A percentile compares a stretch with the other conserved stretches of the same genome.
Conservation (phyloP, 2,329 filamentous ascomycete species). For the Aspergillus ibericus region DNA sequence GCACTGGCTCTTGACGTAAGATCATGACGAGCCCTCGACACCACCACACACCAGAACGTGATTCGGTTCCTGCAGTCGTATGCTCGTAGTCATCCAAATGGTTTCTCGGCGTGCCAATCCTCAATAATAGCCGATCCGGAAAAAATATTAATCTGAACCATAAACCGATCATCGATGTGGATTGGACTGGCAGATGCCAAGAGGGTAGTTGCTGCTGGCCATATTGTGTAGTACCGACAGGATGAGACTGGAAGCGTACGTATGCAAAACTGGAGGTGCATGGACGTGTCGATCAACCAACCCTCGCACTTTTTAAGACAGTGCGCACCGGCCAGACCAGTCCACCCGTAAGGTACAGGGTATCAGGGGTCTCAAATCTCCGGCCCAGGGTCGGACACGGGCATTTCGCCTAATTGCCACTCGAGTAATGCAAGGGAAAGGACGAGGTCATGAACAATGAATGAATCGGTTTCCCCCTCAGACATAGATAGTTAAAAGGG, state of each 20-base stretch:
- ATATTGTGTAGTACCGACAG: not conserved
- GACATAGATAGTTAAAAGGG: not conserved
- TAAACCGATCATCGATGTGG: not conserved
- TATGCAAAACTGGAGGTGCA: not conserved
- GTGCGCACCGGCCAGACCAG: constrained; percentile 8
- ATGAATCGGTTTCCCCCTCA: not conserved
- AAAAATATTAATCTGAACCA: not conserved
- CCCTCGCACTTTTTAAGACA: constrained; percentile 13
- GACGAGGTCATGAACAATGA: not conserved
- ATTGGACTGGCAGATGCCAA: not conserved
- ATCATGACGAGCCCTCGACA: constrained; percentile 4
- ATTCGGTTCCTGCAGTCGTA: not conserved
- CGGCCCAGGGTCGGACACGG: not conserved
- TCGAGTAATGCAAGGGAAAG: not conserved
- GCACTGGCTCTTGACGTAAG: constrained; percentile 1
- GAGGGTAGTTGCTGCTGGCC: not conserved
- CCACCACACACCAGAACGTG: not conserved
- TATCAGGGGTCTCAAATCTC: constrained; percentile 12
- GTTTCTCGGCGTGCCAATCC: not conserved
- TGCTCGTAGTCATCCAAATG: not conserved
- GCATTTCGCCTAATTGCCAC: not conserved
- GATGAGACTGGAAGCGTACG: not conserved
- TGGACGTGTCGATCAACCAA: not conserved
- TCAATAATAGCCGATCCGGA: not conserved
- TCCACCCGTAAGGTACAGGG: constrained; percentile 16